Evolutionary conservation across 179 eudicot genomes (phyloP).

Genomic region (Silene noctiflora): DNA sequence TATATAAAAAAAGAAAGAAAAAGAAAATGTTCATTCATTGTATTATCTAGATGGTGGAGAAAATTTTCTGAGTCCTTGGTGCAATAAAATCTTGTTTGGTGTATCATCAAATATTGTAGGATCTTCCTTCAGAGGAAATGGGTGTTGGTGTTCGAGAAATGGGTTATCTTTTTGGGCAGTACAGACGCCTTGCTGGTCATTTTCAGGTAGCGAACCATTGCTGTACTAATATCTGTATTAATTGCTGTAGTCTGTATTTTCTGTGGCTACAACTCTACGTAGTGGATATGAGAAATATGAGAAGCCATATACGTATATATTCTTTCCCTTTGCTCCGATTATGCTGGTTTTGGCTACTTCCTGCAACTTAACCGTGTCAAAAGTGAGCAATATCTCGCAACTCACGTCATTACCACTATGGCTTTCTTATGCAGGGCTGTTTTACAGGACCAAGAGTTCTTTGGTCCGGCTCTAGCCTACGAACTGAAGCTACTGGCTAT

Average conservation of each 20-base stretch:
- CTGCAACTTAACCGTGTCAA: neutral
- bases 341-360: neutral
- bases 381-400: slow-evolving; percentile 3
- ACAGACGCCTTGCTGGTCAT: slow-evolving; percentile 89
- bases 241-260: neutral
- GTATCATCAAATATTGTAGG: slow-evolving; percentile 39
- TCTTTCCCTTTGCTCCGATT: neutral
- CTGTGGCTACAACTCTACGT: neutral
- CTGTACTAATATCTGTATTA: neutral
- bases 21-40: neutral
- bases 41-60: slow-evolving; percentile 3
- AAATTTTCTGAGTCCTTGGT: neutral
- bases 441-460: slow-evolving; percentile 87
- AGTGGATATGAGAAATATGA: neutral
- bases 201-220: slow-evolving; percentile 56
- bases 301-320: neutral
- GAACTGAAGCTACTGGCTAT: slow-evolving; percentile 97
- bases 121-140: slow-evolving; percentile 98
- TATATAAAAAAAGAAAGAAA: neutral
- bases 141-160: slow-evolving; percentile 98
- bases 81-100: slow-evolving; percentile 4
- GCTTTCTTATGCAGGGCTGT: slow-evolving; percentile 75
- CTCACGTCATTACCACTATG: slow-evolving; percentile 3
- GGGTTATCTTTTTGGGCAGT: slow-evolving; percentile 96
- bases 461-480: slow-evolving; percentile 93